phyloP scores from a whole-genome alignment of 1,139 yeast genomes.

The Pichia terricola region DNA sequence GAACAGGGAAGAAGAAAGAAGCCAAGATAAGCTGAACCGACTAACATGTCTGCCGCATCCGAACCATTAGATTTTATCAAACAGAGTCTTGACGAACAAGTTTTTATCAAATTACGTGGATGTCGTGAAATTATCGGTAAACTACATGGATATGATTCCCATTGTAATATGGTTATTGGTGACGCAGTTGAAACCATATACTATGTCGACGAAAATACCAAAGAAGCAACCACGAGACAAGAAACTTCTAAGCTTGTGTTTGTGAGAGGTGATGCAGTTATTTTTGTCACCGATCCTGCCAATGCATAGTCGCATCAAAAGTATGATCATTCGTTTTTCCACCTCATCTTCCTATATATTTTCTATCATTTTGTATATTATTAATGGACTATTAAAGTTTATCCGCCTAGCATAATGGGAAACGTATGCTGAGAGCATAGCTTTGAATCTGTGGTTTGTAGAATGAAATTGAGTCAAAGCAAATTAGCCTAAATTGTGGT shows the following conservation, averaged over 20 bases:
- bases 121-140: conserved; percentile 88
- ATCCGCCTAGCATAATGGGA: too few species aligned
- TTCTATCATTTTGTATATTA: too few species aligned
- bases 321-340: too few species aligned
- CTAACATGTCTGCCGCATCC: conserved; percentile 21
- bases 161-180: conserved; percentile 91
- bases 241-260: conserved; percentile 83
- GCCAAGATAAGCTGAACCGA: background rate
- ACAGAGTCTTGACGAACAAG: conserved; percentile 77
- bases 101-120: conserved; percentile 89
- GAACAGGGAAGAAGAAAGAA: too few species aligned
- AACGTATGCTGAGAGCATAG: too few species aligned
- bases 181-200: conserved; percentile 84
- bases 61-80: conserved; percentile 86
- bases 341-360: too few species aligned
- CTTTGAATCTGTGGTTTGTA: too few species aligned
- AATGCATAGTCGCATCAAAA: conserved; percentile 11
- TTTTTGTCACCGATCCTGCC: conserved; percentile 34
- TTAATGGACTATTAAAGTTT: too few species aligned
- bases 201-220: conserved; percentile 38
- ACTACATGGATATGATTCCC: conserved; percentile 92
- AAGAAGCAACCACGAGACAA: conserved; percentile 38
- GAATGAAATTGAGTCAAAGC: too few species aligned
- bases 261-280: conserved; percentile 93
- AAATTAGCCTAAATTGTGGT: too few species aligned